These are phyloP conservation scores for Skeletonema costatum DNA, from an alignment of 108 stramenopile species.

Conservation along the genomic window DNA sequence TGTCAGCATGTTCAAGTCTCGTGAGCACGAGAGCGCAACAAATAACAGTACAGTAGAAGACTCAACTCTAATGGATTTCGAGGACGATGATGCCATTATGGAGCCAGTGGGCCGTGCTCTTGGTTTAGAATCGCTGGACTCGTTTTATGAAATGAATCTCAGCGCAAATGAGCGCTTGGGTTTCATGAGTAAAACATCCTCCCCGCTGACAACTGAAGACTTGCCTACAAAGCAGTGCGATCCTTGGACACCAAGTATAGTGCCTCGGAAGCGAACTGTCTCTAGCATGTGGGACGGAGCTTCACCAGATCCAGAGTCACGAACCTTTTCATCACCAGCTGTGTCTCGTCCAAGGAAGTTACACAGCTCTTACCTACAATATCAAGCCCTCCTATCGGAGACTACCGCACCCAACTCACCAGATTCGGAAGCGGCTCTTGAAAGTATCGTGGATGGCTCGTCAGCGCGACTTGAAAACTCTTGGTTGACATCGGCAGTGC, in stretches of 20 bases:
- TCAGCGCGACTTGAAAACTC: constrained; percentile 27
- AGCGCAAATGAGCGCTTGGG: constrained; percentile 14
- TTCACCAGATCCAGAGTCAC: constrained; percentile 47
- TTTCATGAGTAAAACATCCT: background rate
- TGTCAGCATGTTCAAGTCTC: constrained; percentile 49
- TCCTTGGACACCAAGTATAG: constrained; percentile 42
- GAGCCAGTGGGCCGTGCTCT: constrained; percentile 7
- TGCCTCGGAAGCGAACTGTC: constrained; percentile 27
- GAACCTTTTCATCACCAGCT: constrained; percentile 33
- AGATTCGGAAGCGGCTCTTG: background rate
- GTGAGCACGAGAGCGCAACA: constrained; percentile 39
- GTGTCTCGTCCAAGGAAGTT: constrained; percentile 45
- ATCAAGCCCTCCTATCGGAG: constrained; percentile 10
- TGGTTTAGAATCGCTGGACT: constrained; percentile 23
- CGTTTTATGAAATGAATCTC: constrained; percentile 34
- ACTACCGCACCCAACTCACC: background rate
- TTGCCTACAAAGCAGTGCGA: constrained; percentile 36
- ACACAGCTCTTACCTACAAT: constrained; percentile 28
- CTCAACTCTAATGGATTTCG: constrained; percentile 3
- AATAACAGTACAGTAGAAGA: constrained; percentile 16
- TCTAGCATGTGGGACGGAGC: constrained; percentile 32
- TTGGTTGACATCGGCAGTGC: constrained; percentile 42
- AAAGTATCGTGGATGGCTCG: constrained; percentile 3
- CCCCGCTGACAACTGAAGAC: background rate
- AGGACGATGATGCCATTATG: constrained; percentile 43